Evolutionary conservation across 78 protist species (phyloP).

Genomic region (Planoprotostelium fungivorum): DNA sequence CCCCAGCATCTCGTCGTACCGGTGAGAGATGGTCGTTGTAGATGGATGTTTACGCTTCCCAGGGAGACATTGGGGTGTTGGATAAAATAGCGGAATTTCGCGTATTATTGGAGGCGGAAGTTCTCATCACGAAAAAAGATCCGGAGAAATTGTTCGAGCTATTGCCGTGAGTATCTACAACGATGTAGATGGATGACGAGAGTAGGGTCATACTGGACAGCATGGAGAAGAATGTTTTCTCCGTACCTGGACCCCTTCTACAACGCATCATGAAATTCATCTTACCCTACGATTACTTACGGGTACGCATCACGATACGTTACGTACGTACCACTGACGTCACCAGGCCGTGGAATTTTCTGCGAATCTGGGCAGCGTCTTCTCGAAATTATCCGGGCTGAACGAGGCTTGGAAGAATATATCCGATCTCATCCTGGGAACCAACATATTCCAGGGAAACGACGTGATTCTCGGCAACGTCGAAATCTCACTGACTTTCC

Average conservation of each 20-base stretch:
- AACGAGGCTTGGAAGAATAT: not conserved
- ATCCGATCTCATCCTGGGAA: not conserved
- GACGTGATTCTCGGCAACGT: not conserved
- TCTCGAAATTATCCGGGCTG: not conserved
- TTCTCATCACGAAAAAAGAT: not conserved
- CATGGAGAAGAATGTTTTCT: not conserved
- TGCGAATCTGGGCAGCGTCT: not conserved
- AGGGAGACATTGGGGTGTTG: not conserved
- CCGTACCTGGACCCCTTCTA: not conserved
- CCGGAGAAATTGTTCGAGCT: not conserved
- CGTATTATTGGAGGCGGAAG: not conserved
- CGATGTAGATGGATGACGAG: no score
- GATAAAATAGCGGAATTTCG: not conserved
- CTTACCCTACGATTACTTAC: not conserved
- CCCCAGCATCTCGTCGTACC: not conserved
- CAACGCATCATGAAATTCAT: not conserved
- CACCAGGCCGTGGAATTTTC: not conserved
- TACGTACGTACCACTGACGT: not conserved
- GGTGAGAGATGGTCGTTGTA: not conserved
- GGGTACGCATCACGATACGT: not conserved
- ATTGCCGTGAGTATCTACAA: not conserved
- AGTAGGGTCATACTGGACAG: not conserved
- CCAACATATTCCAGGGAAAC: not conserved
- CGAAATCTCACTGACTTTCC: no score
- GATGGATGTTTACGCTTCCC: not conserved